These are phyloP conservation scores for Apiosordaria backusii DNA, from an alignment of 495 filamentous ascomycete genomes.

Conservation along the genomic window DNA sequence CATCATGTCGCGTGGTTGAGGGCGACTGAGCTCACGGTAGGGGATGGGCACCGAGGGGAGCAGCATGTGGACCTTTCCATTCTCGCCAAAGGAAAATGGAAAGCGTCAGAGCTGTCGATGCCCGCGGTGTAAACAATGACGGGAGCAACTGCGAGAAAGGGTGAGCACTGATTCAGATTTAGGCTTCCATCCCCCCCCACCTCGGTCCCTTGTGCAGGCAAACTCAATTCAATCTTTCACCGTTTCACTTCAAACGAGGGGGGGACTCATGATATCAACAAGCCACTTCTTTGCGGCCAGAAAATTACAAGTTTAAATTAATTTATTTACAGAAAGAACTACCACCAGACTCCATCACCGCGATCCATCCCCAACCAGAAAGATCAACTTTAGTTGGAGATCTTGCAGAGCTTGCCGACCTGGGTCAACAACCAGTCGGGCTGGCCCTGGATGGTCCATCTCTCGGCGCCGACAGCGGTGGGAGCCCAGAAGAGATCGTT, in stretches of 20 bases:
- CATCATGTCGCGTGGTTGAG: not conserved
- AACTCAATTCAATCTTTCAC: no score
- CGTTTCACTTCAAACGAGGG: no score
- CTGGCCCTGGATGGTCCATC: constrained; percentile 32
- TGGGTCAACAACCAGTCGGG: constrained; percentile 21
- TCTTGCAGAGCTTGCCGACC: constrained; percentile 28
- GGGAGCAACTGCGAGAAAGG: not conserved
- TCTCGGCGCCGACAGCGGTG: constrained; percentile 53
- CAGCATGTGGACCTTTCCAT: not conserved
- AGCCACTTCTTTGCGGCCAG: not conserved
- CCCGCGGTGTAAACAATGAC: not conserved
- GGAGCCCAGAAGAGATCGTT: constrained; percentile 53
- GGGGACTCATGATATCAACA: not conserved
- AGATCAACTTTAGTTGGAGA: constrained; percentile 6
- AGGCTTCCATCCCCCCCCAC: not conserved
- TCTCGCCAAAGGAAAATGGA: not conserved
- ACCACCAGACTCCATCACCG: not conserved
- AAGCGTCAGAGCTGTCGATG: not conserved
- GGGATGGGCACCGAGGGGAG: not conserved
- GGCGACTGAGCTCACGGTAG: no score
- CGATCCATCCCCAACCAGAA: not conserved
- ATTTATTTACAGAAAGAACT: not conserved
- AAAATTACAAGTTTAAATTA: not conserved
- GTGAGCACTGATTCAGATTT: not conserved
- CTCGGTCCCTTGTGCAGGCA: not conserved